A percentile compares a stretch with the other conserved stretches of the same genome.
Evolutionary conservation across 176 grass and related monocot species (phyloP).

Genomic region (Eremochloa ophiuroides): DNA sequence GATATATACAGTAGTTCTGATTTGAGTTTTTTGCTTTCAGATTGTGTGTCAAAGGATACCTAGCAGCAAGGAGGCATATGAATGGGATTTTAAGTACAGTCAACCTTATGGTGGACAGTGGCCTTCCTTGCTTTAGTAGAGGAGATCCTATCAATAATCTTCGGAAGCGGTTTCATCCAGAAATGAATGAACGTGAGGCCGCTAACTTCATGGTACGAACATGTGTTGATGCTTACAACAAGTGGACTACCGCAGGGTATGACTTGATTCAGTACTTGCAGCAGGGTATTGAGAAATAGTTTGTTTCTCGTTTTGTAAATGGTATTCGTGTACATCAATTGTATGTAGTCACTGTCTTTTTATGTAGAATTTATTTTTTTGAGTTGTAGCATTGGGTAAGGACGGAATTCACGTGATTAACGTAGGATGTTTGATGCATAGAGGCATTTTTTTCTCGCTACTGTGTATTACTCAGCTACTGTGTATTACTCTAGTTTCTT

Average conservation of each 20-base stretch:
- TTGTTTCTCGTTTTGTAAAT: slow-evolving; percentile 41
- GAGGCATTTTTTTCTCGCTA: not conserved
- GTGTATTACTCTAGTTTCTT: too few relatives aligned
- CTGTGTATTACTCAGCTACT: too few relatives aligned
- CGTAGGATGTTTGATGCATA: slow-evolving; percentile 21
- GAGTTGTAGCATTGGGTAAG: slow-evolving; percentile 21
- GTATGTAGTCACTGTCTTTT: slow-evolving; percentile 45
- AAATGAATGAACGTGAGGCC: slow-evolving; percentile 93
- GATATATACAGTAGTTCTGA: slow-evolving; percentile 20
- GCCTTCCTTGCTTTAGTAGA: slow-evolving; percentile 95
- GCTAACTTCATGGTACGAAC: slow-evolving; percentile 97
- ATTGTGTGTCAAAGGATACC: slow-evolving; percentile 97
- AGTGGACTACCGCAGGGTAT: slow-evolving; percentile 96
- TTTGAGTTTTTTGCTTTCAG: slow-evolving; percentile 35
- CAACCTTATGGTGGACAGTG: slow-evolving; percentile 89
- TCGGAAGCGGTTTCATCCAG: slow-evolving; percentile 90
- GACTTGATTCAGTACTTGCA: slow-evolving; percentile 99
- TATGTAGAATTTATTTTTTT: slow-evolving; percentile 29
- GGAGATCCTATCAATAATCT: slow-evolving; percentile 90
- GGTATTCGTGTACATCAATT: slow-evolving; percentile 47
- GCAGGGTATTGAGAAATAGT: slow-evolving; percentile 98
- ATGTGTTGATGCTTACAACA: slow-evolving; percentile 94
- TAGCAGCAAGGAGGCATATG: slow-evolving; percentile 85
- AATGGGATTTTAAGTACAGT: slow-evolving; percentile 94
- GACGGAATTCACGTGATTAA: slow-evolving; percentile 12